Conservation (phyloP, 768 basidiomycete genomes). For the Omphalotus guepiniiformis region DNA sequence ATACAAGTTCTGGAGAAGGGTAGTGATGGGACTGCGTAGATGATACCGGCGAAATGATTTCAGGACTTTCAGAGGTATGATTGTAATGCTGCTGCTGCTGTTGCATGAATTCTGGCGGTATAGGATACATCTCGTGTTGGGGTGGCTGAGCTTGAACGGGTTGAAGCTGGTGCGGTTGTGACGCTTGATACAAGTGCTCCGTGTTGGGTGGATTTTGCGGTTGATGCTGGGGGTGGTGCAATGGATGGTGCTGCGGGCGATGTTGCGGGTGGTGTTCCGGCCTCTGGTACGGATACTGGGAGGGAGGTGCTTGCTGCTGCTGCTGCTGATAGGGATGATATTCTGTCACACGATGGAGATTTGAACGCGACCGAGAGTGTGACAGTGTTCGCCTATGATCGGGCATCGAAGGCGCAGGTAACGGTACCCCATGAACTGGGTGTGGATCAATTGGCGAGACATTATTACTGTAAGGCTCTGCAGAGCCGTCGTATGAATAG, state of each 20-base stretch:
- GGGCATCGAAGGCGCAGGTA: conserved; percentile 4
- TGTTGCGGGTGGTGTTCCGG: conserved; percentile 6
- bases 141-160: conserved; percentile 13
- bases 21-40: conserved; percentile 10
- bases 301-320: background rate
- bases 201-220: conserved; percentile 12
- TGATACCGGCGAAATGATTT: conserved; percentile 4
- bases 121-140: conserved; percentile 30
- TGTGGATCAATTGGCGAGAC: background rate
- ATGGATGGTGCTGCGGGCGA: conserved; percentile 1
- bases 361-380: conserved; percentile 2
- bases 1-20: conserved; percentile 3
- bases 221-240: conserved; percentile 8
- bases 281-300: conserved; percentile 4
- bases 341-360: background rate
- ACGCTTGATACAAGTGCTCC: too few species aligned
- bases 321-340: background rate
- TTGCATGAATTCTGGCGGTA: conserved; percentile 20
- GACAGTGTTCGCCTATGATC: conserved; percentile 2
- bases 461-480: background rate
- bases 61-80: conserved; percentile 5
- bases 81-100: conserved; percentile 15
- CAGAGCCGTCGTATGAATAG: background rate
- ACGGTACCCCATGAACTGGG: conserved; percentile 1
- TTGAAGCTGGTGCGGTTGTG: conserved; percentile 13